These are phyloP conservation scores for Pythium myriotylum DNA, from an alignment of 352 stramenopile genomes.

Conservation along the genomic window DNA sequence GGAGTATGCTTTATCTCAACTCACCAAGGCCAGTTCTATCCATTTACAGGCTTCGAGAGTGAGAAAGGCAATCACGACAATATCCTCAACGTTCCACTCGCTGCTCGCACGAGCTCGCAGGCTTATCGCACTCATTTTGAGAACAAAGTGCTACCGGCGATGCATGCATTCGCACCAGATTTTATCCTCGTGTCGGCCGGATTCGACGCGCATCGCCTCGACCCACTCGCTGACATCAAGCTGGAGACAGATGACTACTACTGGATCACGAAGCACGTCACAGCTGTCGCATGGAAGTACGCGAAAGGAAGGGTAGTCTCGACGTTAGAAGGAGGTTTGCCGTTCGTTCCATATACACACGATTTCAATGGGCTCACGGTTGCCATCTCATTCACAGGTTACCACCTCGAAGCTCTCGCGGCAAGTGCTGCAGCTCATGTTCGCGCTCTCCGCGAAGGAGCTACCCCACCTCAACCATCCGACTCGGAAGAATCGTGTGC, in stretches of 20 bases:
- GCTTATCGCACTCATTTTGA: constrained; percentile 76
- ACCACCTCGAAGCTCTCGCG: constrained; percentile 39
- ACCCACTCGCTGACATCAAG: constrained; percentile 87
- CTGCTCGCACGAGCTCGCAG: constrained; percentile 44
- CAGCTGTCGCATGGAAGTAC: constrained; percentile 43
- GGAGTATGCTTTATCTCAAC: constrained; percentile 48
- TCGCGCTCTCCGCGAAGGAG: constrained; percentile 35
- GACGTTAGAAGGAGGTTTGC: constrained; percentile 60
- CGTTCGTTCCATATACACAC: too few relatives aligned
- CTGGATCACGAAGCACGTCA: constrained; percentile 45
- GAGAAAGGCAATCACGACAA: constrained; percentile 71
- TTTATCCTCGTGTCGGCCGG: constrained; percentile 94
- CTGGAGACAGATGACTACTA: constrained; percentile 63
- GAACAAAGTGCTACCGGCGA: constrained; percentile 78
- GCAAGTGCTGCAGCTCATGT: constrained; percentile 39
- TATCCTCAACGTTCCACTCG: constrained; percentile 49
- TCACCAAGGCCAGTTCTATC: constrained; percentile 73
- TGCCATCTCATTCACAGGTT: constrained; percentile 32
- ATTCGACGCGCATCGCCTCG: constrained; percentile 95
- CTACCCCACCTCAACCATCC: constrained; percentile 17
- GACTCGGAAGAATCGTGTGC: constrained; percentile 5
- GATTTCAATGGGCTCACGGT: too few relatives aligned
- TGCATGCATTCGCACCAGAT: constrained; percentile 91
- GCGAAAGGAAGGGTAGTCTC: constrained; percentile 55
- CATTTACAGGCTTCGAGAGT: constrained; percentile 47